Percentiles rank a stretch among this genome's conserved stretches.
These are phyloP conservation scores for Candida ortonii DNA, from an alignment of 805 yeast genomes.

Conservation along the genomic window DNA sequence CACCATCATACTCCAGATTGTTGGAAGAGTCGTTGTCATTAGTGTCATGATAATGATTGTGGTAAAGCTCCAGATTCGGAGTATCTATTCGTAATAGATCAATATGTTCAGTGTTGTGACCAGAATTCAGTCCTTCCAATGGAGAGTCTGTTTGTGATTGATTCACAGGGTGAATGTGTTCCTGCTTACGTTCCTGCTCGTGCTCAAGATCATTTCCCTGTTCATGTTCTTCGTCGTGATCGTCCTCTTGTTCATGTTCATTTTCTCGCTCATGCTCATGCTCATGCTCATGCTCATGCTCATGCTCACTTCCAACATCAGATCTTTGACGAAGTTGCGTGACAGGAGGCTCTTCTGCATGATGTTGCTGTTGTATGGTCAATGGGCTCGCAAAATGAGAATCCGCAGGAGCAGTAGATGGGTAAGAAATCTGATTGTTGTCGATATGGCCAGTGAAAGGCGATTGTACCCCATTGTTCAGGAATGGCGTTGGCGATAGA, in stretches of 20 bases:
- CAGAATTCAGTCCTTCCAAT: conserved; percentile 1
- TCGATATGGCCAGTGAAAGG: conserved; percentile 7
- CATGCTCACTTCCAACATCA: no score
- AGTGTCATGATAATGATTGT: conserved; percentile 11
- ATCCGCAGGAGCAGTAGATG: conserved; percentile 12
- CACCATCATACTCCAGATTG: conserved; percentile 3
- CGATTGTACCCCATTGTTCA: conserved; percentile 4
- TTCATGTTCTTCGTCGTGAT: no score
- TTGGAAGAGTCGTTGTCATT: conserved; percentile 6
- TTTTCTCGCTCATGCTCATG: no score
- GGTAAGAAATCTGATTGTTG: conserved; percentile 7
- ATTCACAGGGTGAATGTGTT: conserved; percentile 1
- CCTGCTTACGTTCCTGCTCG: conserved; percentile 2
- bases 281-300: no score
- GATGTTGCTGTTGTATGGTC: conserved; percentile 2
- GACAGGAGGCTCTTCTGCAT: conserved; percentile 3
- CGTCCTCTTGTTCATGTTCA: no score
- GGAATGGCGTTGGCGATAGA: conserved; percentile 14
- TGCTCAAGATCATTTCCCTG: not conserved
- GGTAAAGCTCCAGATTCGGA: conserved; percentile 20
- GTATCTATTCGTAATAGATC: conserved; percentile 13
- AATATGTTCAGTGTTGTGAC: conserved; percentile 4
- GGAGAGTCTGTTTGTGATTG: conserved; percentile 1
- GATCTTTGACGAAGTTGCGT: no score
- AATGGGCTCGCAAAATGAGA: conserved; percentile 9